phyloP scores from a whole-genome alignment of 2,329 filamentous ascomycete genomes.

The Aspergillus transmontanensis region DNA sequence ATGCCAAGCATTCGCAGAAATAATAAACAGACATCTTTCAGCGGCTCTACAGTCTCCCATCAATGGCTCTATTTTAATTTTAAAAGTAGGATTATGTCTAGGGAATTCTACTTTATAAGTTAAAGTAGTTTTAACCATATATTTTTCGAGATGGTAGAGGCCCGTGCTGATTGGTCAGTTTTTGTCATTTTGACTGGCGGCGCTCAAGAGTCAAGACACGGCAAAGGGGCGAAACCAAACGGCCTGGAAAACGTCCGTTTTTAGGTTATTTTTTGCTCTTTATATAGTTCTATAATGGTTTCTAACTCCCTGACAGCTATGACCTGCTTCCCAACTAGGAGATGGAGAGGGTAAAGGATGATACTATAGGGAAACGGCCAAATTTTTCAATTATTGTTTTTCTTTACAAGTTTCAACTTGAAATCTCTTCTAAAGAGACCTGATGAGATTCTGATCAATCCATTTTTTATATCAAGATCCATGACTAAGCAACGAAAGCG shows the following conservation, averaged over 20 bases:
- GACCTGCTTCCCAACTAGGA: no score
- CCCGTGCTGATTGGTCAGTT: neutral
- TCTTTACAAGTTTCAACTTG: no score
- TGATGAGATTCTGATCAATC: no score
- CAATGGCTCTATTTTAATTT: neutral
- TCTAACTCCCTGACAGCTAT: no score
- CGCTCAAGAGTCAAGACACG: no score
- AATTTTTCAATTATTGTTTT: no score
- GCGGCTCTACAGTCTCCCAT: neutral
- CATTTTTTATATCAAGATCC: constrained; percentile 3
- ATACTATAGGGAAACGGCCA: neutral
- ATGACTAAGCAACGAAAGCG: constrained; percentile 2
- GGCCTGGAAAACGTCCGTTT: neutral
- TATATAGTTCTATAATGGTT: no score
- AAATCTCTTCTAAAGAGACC: no score
- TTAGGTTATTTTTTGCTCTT: neutral
- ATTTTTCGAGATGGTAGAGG: neutral
- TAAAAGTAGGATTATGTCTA: neutral
- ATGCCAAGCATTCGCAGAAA: neutral
- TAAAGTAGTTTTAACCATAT: neutral
- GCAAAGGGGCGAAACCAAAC: neutral
- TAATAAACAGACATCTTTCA: neutral
- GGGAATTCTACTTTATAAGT: neutral
- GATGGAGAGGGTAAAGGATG: no score
- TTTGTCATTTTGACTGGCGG: neutral